A percentile compares a stretch with the other conserved stretches of the same genome.
Evolutionary conservation across 192 early-diverging fungal species (phyloP).

Genomic region (Coemansia sp.): DNA sequence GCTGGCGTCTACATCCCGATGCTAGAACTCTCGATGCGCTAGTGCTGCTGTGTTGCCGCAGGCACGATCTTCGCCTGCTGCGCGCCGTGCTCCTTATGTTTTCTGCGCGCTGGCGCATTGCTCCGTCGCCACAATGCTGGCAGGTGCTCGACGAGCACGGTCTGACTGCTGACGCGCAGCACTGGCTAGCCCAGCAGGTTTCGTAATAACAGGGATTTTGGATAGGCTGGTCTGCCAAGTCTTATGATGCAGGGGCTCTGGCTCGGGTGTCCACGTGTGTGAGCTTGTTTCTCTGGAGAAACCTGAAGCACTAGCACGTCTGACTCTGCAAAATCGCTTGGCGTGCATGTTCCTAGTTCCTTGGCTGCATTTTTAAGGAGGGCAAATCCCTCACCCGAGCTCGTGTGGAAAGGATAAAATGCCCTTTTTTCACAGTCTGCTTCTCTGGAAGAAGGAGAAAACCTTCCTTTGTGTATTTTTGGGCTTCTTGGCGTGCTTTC

Average conservation of each 20-base stretch:
- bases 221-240: background rate
- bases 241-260: background rate
- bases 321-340: background rate
- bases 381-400: background rate
- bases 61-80: constrained; percentile 8
- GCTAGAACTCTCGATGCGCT: constrained; percentile 25
- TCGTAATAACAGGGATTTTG: background rate
- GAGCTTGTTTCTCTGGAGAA: background rate
- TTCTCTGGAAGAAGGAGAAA: background rate
- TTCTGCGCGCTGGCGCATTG: constrained; percentile 28
- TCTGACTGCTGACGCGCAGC: constrained; percentile 10
- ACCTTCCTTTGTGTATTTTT: background rate
- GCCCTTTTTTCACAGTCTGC: background rate
- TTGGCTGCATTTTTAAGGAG: background rate
- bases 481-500: background rate
- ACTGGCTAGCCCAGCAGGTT: constrained; percentile 3
- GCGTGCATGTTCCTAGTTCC: background rate
- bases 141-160: constrained; percentile 4
- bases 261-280: background rate
- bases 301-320: too few relatives aligned
- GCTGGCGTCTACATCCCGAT: constrained; percentile 29
- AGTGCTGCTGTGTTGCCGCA: constrained; percentile 18
- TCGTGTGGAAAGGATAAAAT: background rate
- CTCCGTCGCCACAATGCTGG: constrained; percentile 26
- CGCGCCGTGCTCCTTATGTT: constrained; percentile 22